Evolutionary conservation across 306 rosid species (phyloP).

Genomic region (Quercus mongolica): DNA sequence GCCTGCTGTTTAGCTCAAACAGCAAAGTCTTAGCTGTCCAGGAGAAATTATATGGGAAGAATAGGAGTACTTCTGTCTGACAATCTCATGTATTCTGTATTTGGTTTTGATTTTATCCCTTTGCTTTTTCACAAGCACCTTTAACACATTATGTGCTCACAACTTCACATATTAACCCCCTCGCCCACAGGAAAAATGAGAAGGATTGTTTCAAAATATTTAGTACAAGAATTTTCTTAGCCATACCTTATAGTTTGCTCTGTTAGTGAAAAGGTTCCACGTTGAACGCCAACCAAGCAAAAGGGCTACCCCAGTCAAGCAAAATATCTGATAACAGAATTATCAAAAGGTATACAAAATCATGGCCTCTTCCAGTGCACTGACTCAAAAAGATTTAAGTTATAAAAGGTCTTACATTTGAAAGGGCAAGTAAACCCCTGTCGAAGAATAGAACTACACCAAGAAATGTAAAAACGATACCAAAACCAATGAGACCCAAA

Average conservation of each 20-base stretch:
- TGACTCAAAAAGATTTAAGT: slow-evolving; percentile 5
- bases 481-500: slow-evolving; percentile 86
- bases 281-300: slow-evolving; percentile 85
- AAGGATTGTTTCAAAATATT: background rate
- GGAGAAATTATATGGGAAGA: background rate
- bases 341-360: background rate
- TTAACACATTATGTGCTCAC: background rate
- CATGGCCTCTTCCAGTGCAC: background rate
- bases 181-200: background rate
- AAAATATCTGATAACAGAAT: slow-evolving; percentile 58
- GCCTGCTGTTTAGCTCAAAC: background rate
- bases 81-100: too few relatives aligned
- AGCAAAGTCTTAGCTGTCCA: background rate
- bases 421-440: slow-evolving; percentile 88
- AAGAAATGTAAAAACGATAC: slow-evolving; percentile 69
- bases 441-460: slow-evolving; percentile 82
- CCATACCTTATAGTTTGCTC: slow-evolving; percentile 71
- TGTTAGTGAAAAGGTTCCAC: slow-evolving; percentile 64
- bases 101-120: too few relatives aligned
- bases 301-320: slow-evolving; percentile 75
- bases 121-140: background rate
- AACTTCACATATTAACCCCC: background rate
- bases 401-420: slow-evolving; percentile 54
- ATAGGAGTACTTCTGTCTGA: background rate
- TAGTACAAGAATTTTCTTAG: background rate